These are phyloP conservation scores for Aspergillus heteromorphus DNA, from an alignment of 495 filamentous ascomycete genomes.

Conservation along the genomic window DNA sequence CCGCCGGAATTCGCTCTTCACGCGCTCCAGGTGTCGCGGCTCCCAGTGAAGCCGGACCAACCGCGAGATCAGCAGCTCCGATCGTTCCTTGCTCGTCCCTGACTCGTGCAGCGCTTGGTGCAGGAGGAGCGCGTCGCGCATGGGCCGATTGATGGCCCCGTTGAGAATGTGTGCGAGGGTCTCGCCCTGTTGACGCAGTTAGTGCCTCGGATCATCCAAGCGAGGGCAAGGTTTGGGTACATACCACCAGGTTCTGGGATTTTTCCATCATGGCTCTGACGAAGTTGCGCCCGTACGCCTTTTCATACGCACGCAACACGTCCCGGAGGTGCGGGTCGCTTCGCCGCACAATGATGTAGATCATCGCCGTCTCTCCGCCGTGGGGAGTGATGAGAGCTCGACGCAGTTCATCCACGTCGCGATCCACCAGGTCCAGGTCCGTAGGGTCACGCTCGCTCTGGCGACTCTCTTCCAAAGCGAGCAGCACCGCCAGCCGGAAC, in stretches of 20 bases:
- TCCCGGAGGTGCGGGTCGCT: slow-evolving; percentile 79
- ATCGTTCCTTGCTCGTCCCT: slow-evolving; percentile 59
- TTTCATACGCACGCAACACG: slow-evolving; percentile 68
- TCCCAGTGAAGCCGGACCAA: slow-evolving; percentile 86
- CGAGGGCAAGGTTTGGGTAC: slow-evolving; percentile 29
- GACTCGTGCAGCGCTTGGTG: slow-evolving; percentile 77
- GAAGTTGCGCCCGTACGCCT: slow-evolving; percentile 68
- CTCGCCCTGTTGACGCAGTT: slow-evolving; percentile 63
- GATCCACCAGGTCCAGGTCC: slow-evolving; percentile 52
- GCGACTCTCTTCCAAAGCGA: slow-evolving; percentile 72
- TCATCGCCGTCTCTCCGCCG: slow-evolving; percentile 89
- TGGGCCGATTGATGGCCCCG: slow-evolving; percentile 89
- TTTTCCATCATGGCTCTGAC: slow-evolving; percentile 81
- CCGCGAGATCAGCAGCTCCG: slow-evolving; percentile 76
- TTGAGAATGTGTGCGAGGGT: slow-evolving; percentile 93
- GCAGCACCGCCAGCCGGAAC: slow-evolving; percentile 82
- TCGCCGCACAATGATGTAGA: slow-evolving; percentile 72
- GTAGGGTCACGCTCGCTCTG: slow-evolving; percentile 70
- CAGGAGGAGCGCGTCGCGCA: slow-evolving; percentile 90
- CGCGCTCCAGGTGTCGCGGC: slow-evolving; percentile 60
- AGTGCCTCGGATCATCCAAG: neutral
- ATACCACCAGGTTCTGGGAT: slow-evolving; percentile 83
- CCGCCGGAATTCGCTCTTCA: slow-evolving; percentile 66
- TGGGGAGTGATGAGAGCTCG: slow-evolving; percentile 64
- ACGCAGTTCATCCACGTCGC: slow-evolving; percentile 68